Evolutionary conservation across 148 eudicot genomes (phyloP).

Genomic region (Rhododendron henanense): DNA sequence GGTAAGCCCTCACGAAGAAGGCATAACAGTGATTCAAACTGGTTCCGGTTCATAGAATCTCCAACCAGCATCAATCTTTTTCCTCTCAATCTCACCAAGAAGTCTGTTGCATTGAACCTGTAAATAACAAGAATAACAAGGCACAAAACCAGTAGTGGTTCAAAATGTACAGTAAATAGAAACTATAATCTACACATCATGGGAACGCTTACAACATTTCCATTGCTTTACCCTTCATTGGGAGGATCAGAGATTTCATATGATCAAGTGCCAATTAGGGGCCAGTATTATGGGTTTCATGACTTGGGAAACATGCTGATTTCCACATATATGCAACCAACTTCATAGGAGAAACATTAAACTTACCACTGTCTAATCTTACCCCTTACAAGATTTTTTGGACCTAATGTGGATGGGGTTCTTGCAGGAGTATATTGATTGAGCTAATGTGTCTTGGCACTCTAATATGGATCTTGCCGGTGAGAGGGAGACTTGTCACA

Average conservation of each 20-base stretch:
- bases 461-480: neutral
- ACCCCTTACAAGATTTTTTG: neutral
- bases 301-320: conserved; percentile 7
- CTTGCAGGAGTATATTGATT: neutral
- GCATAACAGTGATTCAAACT: conserved; percentile 90
- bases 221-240: neutral
- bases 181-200: neutral
- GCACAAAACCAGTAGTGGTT: neutral
- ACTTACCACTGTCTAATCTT: neutral
- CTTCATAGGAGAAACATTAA: neutral
- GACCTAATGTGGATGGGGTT: neutral
- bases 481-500: neutral
- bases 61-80: conserved; percentile 86
- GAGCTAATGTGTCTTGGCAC: neutral
- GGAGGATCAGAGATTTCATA: neutral
- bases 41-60: conserved; percentile 94
- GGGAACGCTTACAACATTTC: neutral
- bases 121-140: neutral
- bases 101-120: conserved; percentile 87
- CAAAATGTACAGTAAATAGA: neutral
- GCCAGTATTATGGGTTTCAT: neutral
- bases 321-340: neutral
- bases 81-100: conserved; percentile 71
- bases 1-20: conserved; percentile 70
- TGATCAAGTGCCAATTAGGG: neutral